These are phyloP conservation scores for Scedosporium aurantiacum DNA, from an alignment of 2,329 filamentous ascomycete genomes.

Conservation along the genomic window DNA sequence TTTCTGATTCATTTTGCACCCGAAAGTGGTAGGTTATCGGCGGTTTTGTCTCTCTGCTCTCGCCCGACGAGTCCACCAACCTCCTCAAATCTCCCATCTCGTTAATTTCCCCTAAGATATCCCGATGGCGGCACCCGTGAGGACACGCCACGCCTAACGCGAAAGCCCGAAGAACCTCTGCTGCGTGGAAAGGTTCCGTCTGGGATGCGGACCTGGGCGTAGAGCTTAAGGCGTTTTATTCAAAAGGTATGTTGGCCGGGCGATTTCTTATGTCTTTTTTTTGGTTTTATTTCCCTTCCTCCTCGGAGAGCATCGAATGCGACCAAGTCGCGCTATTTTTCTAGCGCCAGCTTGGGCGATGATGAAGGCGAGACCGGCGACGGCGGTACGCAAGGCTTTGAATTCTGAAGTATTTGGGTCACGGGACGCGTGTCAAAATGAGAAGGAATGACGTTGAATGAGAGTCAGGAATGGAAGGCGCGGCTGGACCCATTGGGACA, in stretches of 20 bases:
- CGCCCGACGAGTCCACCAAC: neutral
- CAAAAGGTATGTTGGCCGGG: slow-evolving; percentile 3
- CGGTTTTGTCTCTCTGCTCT: neutral
- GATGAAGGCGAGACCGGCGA: neutral
- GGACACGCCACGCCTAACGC: slow-evolving; percentile 5
- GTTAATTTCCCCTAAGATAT: slow-evolving; percentile 4
- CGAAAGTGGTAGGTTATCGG: neutral
- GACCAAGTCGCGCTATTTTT: neutral
- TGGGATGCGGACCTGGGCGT: neutral
- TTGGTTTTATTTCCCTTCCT: neutral
- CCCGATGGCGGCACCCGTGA: slow-evolving; percentile 5
- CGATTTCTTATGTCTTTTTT: neutral
- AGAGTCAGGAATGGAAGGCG: slow-evolving; percentile 3
- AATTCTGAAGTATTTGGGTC: neutral
- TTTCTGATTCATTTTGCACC: neutral
- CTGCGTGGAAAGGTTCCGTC: neutral
- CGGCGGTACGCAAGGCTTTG: neutral
- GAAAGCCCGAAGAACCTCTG: neutral
- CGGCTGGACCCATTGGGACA: neutral
- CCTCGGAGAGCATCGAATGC: neutral
- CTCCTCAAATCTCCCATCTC: neutral
- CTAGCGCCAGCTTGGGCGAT: neutral
- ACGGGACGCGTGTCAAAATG: neutral
- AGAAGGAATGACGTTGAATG: neutral
- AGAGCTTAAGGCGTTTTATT: neutral